These are phyloP conservation scores for Salicornia ramosissima DNA, from an alignment of 148 eudicot species.

Conservation along the genomic window DNA sequence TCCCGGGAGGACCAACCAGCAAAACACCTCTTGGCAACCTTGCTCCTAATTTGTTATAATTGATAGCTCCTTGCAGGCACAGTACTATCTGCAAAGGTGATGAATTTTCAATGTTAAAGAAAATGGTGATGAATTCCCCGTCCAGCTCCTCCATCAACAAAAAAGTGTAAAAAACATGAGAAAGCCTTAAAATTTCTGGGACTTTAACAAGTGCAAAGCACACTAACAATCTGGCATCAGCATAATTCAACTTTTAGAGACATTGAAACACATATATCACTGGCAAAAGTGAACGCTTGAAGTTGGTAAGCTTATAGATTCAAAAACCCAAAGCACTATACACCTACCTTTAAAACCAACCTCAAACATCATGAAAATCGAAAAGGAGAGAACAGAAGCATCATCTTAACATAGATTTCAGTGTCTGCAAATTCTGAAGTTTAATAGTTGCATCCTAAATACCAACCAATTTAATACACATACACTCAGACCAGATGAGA, in stretches of 20 bases:
- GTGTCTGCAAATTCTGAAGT: too few species aligned
- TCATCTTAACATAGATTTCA: too few species aligned
- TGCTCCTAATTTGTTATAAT: constrained; percentile 82
- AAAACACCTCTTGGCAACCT: constrained; percentile 92
- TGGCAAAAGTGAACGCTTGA: neutral
- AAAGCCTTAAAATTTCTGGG: too few species aligned
- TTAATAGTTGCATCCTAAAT: too few species aligned
- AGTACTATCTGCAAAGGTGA: constrained; percentile 57
- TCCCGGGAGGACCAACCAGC: constrained; percentile 96
- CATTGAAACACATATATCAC: neutral
- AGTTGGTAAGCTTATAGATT: neutral
- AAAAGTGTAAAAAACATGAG: neutral
- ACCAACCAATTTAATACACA: too few species aligned
- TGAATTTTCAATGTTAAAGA: neutral
- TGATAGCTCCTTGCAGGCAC: constrained; percentile 84
- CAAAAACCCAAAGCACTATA: too few species aligned
- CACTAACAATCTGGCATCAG: neutral
- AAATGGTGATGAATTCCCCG: too few species aligned
- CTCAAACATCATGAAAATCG: neutral
- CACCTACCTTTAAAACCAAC: neutral
- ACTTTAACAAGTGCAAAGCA: too few species aligned
- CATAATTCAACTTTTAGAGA: neutral
- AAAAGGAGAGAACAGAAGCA: too few species aligned
- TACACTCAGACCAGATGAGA: neutral
- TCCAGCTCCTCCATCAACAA: too few species aligned